phyloP scores from a whole-genome alignment of 1,284 basidiomycete genomes.

The Termitomyces sp. region DNA sequence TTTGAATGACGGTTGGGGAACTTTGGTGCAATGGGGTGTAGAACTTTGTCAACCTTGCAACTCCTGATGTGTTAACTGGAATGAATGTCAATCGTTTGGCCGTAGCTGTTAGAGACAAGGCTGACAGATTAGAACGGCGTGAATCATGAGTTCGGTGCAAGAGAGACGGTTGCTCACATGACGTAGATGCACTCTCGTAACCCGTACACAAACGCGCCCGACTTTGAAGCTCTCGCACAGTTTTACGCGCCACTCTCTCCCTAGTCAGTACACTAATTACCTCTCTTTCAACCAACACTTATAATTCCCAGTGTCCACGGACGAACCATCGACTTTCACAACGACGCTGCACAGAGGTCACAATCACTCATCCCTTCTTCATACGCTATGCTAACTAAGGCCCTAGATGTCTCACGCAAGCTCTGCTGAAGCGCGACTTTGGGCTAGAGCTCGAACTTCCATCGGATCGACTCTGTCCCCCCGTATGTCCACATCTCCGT shows the following conservation, averaged over 20 bases:
- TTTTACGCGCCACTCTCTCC: slow-evolving; percentile 53
- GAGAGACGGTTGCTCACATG: too few relatives aligned
- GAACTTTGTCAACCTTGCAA: slow-evolving; percentile 93
- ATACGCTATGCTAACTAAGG: neutral
- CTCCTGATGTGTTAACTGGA: slow-evolving; percentile 82
- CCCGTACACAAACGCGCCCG: slow-evolving; percentile 49
- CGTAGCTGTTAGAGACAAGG: slow-evolving; percentile 8
- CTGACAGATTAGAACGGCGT: slow-evolving; percentile 54
- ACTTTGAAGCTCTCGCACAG: slow-evolving; percentile 62
- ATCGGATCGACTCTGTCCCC: slow-evolving; percentile 76
- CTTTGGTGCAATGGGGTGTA: slow-evolving; percentile 83
- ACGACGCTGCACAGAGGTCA: slow-evolving; percentile 65
- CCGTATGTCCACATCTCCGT: slow-evolving; percentile 54
- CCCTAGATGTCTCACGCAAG: slow-evolving; percentile 67
- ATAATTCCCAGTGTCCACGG: slow-evolving; percentile 28
- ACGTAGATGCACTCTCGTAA: slow-evolving; percentile 61
- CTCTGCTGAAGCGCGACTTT: slow-evolving; percentile 75
- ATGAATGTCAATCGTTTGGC: slow-evolving; percentile 13
- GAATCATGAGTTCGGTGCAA: slow-evolving; percentile 75
- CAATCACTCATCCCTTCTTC: too few relatives aligned
- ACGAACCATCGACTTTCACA: slow-evolving; percentile 66
- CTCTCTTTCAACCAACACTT: neutral
- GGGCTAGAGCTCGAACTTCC: slow-evolving; percentile 58
- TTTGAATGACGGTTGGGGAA: slow-evolving; percentile 68
- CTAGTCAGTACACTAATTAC: slow-evolving; percentile 42